These are phyloP conservation scores for Scenedesmus sp. DNA, from an alignment of 163 green algal species.

Conservation along the genomic window DNA sequence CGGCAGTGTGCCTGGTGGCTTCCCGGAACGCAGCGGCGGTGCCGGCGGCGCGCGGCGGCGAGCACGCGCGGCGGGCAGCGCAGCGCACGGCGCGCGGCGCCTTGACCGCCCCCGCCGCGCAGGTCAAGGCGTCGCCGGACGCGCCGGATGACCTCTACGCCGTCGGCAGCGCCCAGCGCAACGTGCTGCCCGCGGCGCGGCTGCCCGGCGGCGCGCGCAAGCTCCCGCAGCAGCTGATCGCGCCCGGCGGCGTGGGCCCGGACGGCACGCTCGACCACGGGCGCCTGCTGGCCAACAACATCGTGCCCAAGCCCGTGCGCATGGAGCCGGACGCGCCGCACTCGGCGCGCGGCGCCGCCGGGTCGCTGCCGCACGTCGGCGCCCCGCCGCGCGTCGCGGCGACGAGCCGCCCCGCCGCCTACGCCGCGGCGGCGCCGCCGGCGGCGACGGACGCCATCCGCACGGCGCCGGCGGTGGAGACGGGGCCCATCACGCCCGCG, in stretches of 20 bases:
- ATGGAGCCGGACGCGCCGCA: constrained; percentile 25
- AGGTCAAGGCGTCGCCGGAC: constrained; percentile 37
- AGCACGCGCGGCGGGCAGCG: not conserved
- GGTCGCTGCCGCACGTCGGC: constrained; percentile 35
- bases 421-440: not conserved
- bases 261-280: not conserved
- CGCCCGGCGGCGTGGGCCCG: not conserved
- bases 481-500: constrained; percentile 54
- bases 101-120: not conserved
- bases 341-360: constrained; percentile 27
- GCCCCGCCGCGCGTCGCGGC: not conserved
- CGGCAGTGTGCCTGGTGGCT: too few species aligned
- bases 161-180: constrained; percentile 30
- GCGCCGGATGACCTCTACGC: constrained; percentile 42
- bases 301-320: not conserved
- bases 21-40: too few species aligned
- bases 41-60: not conserved
- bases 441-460: not conserved
- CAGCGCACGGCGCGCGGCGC: not conserved
- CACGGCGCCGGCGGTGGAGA: constrained; percentile 43
- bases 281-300: constrained; percentile 31
- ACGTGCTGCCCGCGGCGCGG: constrained; percentile 6
- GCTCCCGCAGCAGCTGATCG: constrained; percentile 33
- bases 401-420: constrained; percentile 12
- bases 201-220: constrained; percentile 23